phyloP scores from a whole-genome alignment of 2,329 filamentous ascomycete species.

The Tolypocladium cylindrosporum region DNA sequence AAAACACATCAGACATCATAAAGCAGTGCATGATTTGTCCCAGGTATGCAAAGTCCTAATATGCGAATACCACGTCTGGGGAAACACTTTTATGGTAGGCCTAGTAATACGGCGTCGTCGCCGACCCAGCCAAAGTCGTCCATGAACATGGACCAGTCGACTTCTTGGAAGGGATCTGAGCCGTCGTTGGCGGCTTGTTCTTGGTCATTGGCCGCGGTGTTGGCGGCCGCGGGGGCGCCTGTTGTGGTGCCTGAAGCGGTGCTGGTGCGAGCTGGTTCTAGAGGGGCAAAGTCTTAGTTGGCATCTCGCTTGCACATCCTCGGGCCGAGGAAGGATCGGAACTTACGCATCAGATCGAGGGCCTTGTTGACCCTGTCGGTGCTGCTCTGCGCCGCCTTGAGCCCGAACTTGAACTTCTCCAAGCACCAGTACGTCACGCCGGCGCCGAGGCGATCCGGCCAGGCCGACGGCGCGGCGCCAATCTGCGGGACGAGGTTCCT shows the following conservation, averaged over 20 bases:
- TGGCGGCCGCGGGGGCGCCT: not conserved
- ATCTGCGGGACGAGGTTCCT: constrained; percentile 25
- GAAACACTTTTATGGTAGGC: constrained; percentile 11
- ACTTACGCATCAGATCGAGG: constrained; percentile 20
- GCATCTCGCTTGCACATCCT: not conserved
- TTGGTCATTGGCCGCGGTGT: not conserved
- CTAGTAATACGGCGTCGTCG: constrained; percentile 19
- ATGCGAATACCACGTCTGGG: not conserved
- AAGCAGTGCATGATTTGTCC: not conserved
- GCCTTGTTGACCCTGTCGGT: constrained; percentile 19
- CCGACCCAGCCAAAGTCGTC: constrained; percentile 38
- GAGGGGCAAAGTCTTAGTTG: not conserved
- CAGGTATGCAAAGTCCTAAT: not conserved
- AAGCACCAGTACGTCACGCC: constrained; percentile 41
- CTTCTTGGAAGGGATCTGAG: constrained; percentile 29
- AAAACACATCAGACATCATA: not conserved
- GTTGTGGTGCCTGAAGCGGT: not conserved
- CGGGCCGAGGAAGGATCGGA: too few species aligned
- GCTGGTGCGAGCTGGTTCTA: not conserved
- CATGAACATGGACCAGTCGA: constrained; percentile 41
- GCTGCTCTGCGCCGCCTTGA: constrained; percentile 26
- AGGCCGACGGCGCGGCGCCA: constrained; percentile 30
- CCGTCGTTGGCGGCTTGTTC: constrained; percentile 11
- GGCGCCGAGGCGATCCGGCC: constrained; percentile 35
- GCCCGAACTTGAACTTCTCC: constrained; percentile 31